Percentiles rank a stretch among this genome's conserved stretches.
These are phyloP conservation scores for Sisymbrium irio DNA, from an alignment of 345 rosid genomes.

Conservation along the genomic window DNA sequence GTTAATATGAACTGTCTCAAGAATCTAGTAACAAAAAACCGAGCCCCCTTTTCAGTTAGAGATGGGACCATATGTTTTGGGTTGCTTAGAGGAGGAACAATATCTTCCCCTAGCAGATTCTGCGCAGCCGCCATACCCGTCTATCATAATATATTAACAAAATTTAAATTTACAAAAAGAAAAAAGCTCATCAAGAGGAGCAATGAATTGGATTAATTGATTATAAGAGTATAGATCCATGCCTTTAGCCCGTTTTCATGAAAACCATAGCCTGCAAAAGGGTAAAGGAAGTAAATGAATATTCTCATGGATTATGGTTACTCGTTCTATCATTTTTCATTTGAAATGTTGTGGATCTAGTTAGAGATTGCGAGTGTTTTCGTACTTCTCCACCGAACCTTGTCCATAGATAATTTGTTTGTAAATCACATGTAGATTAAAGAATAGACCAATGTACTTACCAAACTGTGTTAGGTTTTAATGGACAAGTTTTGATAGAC, in stretches of 20 bases:
- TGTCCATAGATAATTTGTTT: neutral
- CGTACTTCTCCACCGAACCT: neutral
- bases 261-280: slow-evolving; percentile 62
- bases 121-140: slow-evolving; percentile 62
- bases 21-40: slow-evolving; percentile 63
- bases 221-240: too few relatives aligned
- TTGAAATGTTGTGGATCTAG: neutral
- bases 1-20: slow-evolving; percentile 56
- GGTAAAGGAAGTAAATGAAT: neutral
- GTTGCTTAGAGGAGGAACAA: slow-evolving; percentile 39
- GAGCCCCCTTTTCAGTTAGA: slow-evolving; percentile 57
- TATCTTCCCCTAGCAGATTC: slow-evolving; percentile 46
- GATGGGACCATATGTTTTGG: slow-evolving; percentile 76
- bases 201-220: neutral
- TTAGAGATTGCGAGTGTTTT: neutral
- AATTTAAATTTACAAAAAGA: neutral
- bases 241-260: slow-evolving; percentile 89
- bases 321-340: neutral
- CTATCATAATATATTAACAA: slow-evolving; percentile 25
- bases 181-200: neutral
- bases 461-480: neutral
- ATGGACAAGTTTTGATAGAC: neutral
- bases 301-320: neutral
- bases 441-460: neutral
- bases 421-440: neutral